Base-by-base conservation (phyloP, 352 stramenopile genomes). In the Phytophthora sansomeana region DNA sequence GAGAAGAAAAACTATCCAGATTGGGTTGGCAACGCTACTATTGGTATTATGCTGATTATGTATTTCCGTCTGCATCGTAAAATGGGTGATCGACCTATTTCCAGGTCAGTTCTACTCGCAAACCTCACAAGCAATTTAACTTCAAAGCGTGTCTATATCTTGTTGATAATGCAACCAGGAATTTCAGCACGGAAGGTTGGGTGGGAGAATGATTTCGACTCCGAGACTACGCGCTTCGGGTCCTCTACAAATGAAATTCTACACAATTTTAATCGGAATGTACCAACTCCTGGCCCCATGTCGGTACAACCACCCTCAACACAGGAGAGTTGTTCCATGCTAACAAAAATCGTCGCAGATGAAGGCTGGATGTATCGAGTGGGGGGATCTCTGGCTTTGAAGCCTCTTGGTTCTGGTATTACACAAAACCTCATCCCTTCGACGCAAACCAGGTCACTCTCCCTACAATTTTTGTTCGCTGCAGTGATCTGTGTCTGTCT, bases 401-500 rank as follows among this genome's bases (percentile, higher is more conserved):
- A 32, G 44, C 63, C 47, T 14, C 28, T 60, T 4, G 54, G 36
- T 3, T 5, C 26, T 1, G 39, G 11, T 1, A 50, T 70, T 10
- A 60, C 63, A 13, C 32, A 38, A 5, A 46, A 10, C 30, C 30
- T 70, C 7, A 26, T 59, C 5, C 50, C 42, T 7, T 47, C 41
- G 16, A 21, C 16, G 28, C 63, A 59, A 19, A 57, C 21, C 2
- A 29, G 14, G 42, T 70, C 54, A 0, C 17, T 41, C 6, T 70
- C 44, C 2, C 48, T 70, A 0, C 63, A 66, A 28, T 9, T 58
- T 44, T 14, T 66, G n/a, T 43, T 70, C 28, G 55, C 55, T 33
- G 33, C 16, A n/a, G 54, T 70, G 2, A 57, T 70, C 30, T 36
- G 54, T 16, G 38, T 64, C 24, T 69, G 61, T 47, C 24, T 69